Conservation (phyloP, 75 land plant species). For the Sequoiadendron giganteum region DNA sequence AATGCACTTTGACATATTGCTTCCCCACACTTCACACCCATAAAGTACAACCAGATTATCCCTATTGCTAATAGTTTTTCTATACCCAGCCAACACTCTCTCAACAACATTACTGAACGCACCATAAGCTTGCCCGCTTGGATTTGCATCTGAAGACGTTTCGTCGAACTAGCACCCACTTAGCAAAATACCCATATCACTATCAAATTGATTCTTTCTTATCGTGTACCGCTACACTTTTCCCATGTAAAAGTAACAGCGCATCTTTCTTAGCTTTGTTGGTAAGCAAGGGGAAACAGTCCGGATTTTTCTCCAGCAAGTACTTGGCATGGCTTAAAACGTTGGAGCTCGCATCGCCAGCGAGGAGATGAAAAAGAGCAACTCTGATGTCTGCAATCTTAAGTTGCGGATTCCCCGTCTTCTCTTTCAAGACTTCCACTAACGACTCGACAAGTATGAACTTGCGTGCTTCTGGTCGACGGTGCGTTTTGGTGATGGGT, state of each 20-base stretch:
- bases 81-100: background rate
- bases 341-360: constrained; percentile 31
- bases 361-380: constrained; percentile 34
- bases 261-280: background rate
- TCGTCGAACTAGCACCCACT: constrained; percentile 89
- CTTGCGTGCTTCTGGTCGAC: constrained; percentile 20
- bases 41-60: too few relatives aligned
- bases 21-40: too few relatives aligned
- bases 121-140: background rate
- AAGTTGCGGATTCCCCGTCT: constrained; percentile 20
- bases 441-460: constrained; percentile 18
- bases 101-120: background rate
- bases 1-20: too few relatives aligned
- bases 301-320: constrained; percentile 8
- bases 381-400: constrained; percentile 23
- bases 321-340: constrained; percentile 15
- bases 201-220: background rate
- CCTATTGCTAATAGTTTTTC: constrained; percentile 35
- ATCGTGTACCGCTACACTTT: background rate
- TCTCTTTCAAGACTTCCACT: constrained; percentile 25
- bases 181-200: constrained; percentile 67
- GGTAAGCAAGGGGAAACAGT: background rate
- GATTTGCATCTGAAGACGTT: constrained; percentile 55
- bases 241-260: background rate
- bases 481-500: constrained; percentile 23